phyloP scores from a whole-genome alignment of 441 rosid genomes.

The Aleurites moluccanus region DNA sequence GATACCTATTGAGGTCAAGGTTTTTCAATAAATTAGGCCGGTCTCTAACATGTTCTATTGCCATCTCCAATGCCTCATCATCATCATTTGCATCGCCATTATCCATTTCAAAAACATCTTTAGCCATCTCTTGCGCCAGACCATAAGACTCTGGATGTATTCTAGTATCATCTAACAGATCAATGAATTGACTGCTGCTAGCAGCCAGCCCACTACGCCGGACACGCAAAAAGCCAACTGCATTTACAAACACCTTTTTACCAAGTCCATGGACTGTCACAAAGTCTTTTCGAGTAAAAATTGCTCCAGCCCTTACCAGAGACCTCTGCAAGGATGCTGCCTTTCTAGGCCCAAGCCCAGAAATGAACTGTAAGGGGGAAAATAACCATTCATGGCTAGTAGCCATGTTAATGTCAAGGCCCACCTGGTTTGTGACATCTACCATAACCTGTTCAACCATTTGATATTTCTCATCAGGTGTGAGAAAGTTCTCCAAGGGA shows the following conservation, averaged over 20 bases:
- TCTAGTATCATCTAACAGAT: slow-evolving; percentile 95
- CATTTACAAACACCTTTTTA: slow-evolving; percentile 89
- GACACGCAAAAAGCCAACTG: slow-evolving; percentile 87
- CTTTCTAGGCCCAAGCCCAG: slow-evolving; percentile 97
- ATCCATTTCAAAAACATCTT: slow-evolving; percentile 70
- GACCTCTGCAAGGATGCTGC: slow-evolving; percentile 96
- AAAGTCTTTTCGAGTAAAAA: slow-evolving; percentile 88
- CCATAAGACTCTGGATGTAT: slow-evolving; percentile 95
- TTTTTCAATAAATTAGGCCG: slow-evolving; percentile 67
- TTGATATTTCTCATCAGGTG: slow-evolving; percentile 79
- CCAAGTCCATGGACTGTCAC: slow-evolving; percentile 74
- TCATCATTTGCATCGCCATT: slow-evolving; percentile 79
- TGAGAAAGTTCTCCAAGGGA: slow-evolving; percentile 71
- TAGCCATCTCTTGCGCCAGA: slow-evolving; percentile 91
- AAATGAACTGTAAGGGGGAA: slow-evolving; percentile 84
- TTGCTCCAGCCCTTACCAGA: slow-evolving; percentile 83
- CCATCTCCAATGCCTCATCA: slow-evolving; percentile 93
- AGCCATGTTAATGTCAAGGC: slow-evolving; percentile 88
- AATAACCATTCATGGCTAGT: slow-evolving; percentile 89
- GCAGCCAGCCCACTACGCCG: slow-evolving; percentile 93
- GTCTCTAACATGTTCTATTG: slow-evolving; percentile 90
- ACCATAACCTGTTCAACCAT: slow-evolving; percentile 94
- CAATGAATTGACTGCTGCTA: slow-evolving; percentile 87
- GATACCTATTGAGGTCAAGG: slow-evolving; percentile 53
- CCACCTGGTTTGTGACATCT: slow-evolving; percentile 91